Evolutionary conservation across 208 protist genomes (phyloP).

Genomic region (Leishmania aethiopica): DNA sequence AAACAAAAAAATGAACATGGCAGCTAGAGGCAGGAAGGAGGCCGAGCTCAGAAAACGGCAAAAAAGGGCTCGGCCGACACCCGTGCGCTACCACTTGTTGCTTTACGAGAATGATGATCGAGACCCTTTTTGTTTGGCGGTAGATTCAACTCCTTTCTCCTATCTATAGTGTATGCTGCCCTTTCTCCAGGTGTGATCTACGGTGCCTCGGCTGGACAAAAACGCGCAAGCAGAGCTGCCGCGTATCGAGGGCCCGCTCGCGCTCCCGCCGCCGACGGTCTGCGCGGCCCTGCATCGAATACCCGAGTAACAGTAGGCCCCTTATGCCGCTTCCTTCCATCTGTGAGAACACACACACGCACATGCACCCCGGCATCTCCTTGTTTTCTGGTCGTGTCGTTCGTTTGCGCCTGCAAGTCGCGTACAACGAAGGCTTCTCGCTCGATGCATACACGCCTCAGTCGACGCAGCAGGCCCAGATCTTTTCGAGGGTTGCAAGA

Average conservation of each 20-base stretch:
- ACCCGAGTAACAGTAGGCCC: background rate
- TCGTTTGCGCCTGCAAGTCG: background rate
- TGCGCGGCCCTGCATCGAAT: background rate
- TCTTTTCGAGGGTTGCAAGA: constrained; percentile 25
- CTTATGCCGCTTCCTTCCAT: background rate
- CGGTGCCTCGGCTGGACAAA: background rate
- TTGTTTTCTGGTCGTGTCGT: background rate
- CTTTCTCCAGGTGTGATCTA: background rate
- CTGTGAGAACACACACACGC: background rate
- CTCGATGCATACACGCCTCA: background rate
- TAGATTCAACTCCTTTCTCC: background rate
- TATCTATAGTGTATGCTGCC: background rate
- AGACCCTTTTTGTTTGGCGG: background rate
- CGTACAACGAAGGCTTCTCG: background rate
- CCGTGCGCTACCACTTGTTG: background rate
- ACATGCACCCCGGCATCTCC: background rate
- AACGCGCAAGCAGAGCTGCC: background rate
- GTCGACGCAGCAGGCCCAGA: constrained; percentile 28
- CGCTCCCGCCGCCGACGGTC: background rate
- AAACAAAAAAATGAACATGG: background rate
- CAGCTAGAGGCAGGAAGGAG: background rate
- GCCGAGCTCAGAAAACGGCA: too few species aligned
- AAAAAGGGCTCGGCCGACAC: background rate
- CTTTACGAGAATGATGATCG: background rate
- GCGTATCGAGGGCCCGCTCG: background rate